A percentile compares a stretch with the other conserved stretches of the same genome.
Evolutionary conservation across 2,329 filamentous ascomycete genomes (phyloP).

Genomic region (Aotearoamyces nothofagi): DNA sequence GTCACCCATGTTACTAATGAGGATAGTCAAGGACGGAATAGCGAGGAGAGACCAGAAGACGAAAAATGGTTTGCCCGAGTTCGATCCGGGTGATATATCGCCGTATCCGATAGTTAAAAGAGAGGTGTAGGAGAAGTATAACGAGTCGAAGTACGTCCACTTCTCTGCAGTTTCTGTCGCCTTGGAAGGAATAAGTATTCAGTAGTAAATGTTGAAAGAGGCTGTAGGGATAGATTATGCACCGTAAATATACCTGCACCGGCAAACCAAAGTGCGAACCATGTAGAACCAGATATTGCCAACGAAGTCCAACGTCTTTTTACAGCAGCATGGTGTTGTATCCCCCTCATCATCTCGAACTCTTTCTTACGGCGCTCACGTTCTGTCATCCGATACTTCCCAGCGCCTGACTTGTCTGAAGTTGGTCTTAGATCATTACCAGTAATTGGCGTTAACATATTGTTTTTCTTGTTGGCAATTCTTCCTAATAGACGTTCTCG

Average conservation of each 20-base stretch:
- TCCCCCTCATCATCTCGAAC: slow-evolving; percentile 68
- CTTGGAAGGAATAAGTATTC: slow-evolving; percentile 13
- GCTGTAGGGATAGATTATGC: background rate
- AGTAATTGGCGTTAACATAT: slow-evolving; percentile 29
- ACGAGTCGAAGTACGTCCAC: slow-evolving; percentile 63
- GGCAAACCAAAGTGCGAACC: slow-evolving; percentile 63
- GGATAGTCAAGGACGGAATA: slow-evolving; percentile 74
- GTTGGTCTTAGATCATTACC: slow-evolving; percentile 4
- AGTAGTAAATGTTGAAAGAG: background rate
- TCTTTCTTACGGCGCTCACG: slow-evolving; percentile 50
- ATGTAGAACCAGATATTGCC: slow-evolving; percentile 48
- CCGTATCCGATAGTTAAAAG: slow-evolving; percentile 82
- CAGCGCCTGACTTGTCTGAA: slow-evolving; percentile 3
- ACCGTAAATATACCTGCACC: slow-evolving; percentile 57
- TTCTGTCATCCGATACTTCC: slow-evolving; percentile 23
- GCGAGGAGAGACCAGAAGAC: slow-evolving; percentile 86
- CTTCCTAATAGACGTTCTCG: slow-evolving; percentile 30
- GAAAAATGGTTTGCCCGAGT: slow-evolving; percentile 70
- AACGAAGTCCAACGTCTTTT: slow-evolving; percentile 66
- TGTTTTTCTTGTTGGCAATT: slow-evolving; percentile 28
- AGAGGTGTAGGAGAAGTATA: slow-evolving; percentile 79
- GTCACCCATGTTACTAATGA: slow-evolving; percentile 72
- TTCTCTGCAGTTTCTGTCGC: slow-evolving; percentile 31
- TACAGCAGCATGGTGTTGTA: slow-evolving; percentile 49
- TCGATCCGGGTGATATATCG: slow-evolving; percentile 61